Evolutionary conservation across 352 stramenopile species (phyloP), one percentile per base, ranked within the genome.

Genomic region (Phytophthora foliorum): DNA sequence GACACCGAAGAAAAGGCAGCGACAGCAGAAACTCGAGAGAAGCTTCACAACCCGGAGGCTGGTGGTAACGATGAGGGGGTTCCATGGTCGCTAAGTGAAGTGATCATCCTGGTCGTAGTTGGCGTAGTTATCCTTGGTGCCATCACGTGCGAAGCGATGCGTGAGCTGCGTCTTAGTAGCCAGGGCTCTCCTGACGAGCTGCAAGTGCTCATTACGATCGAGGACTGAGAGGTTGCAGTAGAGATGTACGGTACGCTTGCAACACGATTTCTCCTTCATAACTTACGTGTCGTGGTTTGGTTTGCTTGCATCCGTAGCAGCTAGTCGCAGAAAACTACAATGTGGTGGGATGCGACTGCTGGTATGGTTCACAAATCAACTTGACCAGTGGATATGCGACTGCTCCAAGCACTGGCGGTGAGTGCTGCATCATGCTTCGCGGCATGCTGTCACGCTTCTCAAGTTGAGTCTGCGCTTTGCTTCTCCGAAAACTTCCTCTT

Each of bases 61-160:
- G 29, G 34, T 27, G 53, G 53, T 1, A 51, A 67, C 31, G 61
- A 48, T 29, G 57, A 39, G 9, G 58, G 38, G 17, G 59, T 73
- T 6, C 70, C 70, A 27, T 78, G 66, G 66, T 77, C 74, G 10
- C 63, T 82, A 8, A 60, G 45, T 31, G 72, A 77, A 45, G 70
- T 82, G 8, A 58, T 74, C 16, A 27, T 70, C 19, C 42, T 82
- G 11, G 38, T 79, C 25, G 63, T 71, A 9, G 39, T 82, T 34
- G 70, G 74, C 31, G 39, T 78, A 1, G 13, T 67, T 22, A 25
- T 79, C 25, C 50, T 82, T 16, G 55, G 41, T 25, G 58, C 67
- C 41, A 82, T 82, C 34, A 77, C 62, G 7, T 75, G 67, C 32
- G 56, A 79, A 53, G 72, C 65, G 21, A 63, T 79, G 36, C 70